These are phyloP conservation scores for Hyaloscypha bicolor DNA, from an alignment of 495 filamentous ascomycete genomes.

Conservation along the genomic window DNA sequence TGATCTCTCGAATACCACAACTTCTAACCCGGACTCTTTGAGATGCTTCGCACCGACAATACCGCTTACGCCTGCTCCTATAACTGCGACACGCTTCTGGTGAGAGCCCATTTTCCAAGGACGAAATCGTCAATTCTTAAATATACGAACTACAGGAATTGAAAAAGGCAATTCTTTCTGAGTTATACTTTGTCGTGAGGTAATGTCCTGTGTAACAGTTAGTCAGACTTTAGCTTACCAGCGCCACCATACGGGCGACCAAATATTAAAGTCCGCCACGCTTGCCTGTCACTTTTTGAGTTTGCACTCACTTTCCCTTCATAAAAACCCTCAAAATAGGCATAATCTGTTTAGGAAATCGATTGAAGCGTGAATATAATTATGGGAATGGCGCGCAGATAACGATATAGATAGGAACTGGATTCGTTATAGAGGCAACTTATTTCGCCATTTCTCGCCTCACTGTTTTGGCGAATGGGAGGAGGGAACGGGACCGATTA, in stretches of 20 bases:
- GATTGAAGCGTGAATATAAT: background rate
- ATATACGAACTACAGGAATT: background rate
- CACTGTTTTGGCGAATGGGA: background rate
- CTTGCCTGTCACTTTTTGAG: background rate
- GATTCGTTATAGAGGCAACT: background rate
- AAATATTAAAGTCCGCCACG: background rate
- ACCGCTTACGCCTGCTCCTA: slow-evolving; percentile 72
- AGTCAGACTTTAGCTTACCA: background rate
- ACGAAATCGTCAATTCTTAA: no score
- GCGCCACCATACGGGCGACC: background rate
- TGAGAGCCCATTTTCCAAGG: slow-evolving; percentile 16
- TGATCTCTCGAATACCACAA: slow-evolving; percentile 67
- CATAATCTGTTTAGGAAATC: background rate
- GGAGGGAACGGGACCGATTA: background rate
- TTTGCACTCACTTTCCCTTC: background rate
- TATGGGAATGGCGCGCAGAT: background rate
- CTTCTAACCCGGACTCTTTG: slow-evolving; percentile 56
- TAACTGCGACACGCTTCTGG: slow-evolving; percentile 59
- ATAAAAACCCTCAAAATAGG: background rate
- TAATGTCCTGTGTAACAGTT: background rate
- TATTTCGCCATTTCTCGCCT: slow-evolving; percentile 8
- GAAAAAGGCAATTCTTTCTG: background rate
- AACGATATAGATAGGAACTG: background rate
- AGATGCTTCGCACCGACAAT: slow-evolving; percentile 65
- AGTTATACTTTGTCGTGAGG: background rate